Percentiles rank a stretch among this genome's conserved stretches.
Conservation (phyloP, 148 eudicot genomes). For the Rhododendron williamsianum region DNA sequence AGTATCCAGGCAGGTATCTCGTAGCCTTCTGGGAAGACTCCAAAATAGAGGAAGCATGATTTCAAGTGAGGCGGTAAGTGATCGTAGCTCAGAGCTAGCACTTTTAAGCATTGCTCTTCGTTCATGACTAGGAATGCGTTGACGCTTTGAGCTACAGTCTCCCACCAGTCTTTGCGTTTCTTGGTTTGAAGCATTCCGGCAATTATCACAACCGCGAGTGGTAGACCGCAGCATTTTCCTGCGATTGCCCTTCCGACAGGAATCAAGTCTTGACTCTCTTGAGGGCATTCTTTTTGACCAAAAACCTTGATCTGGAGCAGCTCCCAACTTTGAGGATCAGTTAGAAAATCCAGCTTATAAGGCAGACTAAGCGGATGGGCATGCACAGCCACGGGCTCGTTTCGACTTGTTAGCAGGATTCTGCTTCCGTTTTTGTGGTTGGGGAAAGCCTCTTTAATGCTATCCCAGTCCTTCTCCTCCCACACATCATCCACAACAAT, state of each 20-base stretch:
- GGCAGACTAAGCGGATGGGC: constrained; percentile 8
- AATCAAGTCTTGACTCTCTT: not conserved
- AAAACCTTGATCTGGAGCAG: constrained; percentile 25
- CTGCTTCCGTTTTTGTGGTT: constrained; percentile 17
- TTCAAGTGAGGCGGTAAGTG: constrained; percentile 29
- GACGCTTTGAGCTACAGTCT: constrained; percentile 20
- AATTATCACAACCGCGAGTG: constrained; percentile 30
- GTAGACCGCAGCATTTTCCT: constrained; percentile 19
- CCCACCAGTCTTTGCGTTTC: constrained; percentile 21
- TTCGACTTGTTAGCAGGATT: constrained; percentile 28
- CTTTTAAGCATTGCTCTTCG: not conserved
- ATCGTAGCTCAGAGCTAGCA: constrained; percentile 28
- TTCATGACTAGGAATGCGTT: not conserved
- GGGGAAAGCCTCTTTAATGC: constrained; percentile 18
- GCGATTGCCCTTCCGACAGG: constrained; percentile 15
- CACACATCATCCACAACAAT: constrained; percentile 31
- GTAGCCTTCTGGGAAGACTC: not conserved
- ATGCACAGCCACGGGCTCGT: constrained; percentile 7
- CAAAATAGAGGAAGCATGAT: constrained; percentile 25
- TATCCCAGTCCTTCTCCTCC: constrained; percentile 22
- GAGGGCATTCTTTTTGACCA: not conserved
- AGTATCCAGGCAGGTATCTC: constrained; percentile 14
- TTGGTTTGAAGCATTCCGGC: constrained; percentile 21
- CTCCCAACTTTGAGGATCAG: constrained; percentile 15
- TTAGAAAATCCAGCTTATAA: constrained; percentile 15